phyloP scores from a whole-genome alignment of 768 basidiomycete genomes.

The Tylopilus subfusipes region DNA sequence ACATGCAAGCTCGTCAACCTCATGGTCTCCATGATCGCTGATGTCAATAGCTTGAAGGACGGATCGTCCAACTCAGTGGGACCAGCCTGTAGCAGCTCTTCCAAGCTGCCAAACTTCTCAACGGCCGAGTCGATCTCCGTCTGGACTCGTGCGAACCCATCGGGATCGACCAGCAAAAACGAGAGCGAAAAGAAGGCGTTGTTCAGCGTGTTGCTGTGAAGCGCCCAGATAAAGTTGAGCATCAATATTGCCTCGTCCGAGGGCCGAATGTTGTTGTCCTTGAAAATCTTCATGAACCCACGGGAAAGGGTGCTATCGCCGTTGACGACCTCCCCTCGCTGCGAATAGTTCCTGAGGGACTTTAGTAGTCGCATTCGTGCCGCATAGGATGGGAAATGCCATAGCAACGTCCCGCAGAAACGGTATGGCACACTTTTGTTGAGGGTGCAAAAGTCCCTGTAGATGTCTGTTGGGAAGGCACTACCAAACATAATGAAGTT shows the following conservation, averaged over 20 bases:
- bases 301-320: slow-evolving; percentile 4
- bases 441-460: slow-evolving; percentile 18
- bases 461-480: slow-evolving; percentile 14
- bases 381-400: slow-evolving; percentile 7
- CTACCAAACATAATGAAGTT: slow-evolving; percentile 19
- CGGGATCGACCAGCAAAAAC: slow-evolving; percentile 40
- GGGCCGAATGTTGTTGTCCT: slow-evolving; percentile 10
- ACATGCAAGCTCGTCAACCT: slow-evolving; percentile 15
- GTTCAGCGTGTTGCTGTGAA: slow-evolving; percentile 18
- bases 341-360: slow-evolving; percentile 10
- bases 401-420: slow-evolving; percentile 10
- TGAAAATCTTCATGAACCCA: slow-evolving; percentile 13
- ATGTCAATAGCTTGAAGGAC: slow-evolving; percentile 15
- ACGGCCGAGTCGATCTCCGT: slow-evolving; percentile 40
- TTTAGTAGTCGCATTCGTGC: slow-evolving; percentile 10
- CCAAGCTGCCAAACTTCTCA: slow-evolving; percentile 8
- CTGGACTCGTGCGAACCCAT: slow-evolving; percentile 41
- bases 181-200: slow-evolving; percentile 20
- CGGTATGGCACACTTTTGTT: slow-evolving; percentile 16
- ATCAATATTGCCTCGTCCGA: slow-evolving; percentile 15
- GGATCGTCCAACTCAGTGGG: slow-evolving; percentile 14
- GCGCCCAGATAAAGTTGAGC: slow-evolving; percentile 18
- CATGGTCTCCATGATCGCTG: slow-evolving; percentile 24
- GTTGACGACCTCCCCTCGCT: background rate
- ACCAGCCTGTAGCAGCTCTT: slow-evolving; percentile 6